Conservation (phyloP, 2,329 filamentous ascomycete species). For the Ustilaginoidea virens region DNA sequence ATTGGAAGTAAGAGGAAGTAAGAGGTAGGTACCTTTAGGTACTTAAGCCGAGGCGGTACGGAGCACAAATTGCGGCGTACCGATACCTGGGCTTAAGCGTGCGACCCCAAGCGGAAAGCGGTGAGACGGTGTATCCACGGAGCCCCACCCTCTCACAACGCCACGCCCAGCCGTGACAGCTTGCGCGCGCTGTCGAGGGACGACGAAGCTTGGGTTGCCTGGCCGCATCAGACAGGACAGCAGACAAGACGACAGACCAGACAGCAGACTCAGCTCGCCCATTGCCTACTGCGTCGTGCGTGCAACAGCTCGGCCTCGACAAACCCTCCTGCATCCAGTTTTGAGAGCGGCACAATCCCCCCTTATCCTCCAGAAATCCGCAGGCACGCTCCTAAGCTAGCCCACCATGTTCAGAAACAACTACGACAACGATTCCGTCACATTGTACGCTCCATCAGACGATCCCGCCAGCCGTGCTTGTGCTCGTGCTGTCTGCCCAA, state of each 20-base stretch:
- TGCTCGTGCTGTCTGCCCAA: neutral
- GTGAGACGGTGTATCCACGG: conserved; percentile 7
- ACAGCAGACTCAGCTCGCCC: no score
- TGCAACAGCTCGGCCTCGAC: conserved; percentile 3
- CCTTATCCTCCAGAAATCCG: conserved; percentile 1
- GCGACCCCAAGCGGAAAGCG: no score
- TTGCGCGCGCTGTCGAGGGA: conserved; percentile 5
- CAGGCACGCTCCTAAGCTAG: conserved; percentile 4
- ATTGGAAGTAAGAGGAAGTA: no score
- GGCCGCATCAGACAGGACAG: conserved; percentile 4
- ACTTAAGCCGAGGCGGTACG: no score
- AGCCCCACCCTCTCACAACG: neutral
- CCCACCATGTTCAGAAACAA: conserved; percentile 95
- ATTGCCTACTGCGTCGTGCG: no score
- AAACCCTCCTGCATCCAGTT: conserved; percentile 8
- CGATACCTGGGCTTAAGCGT: no score
- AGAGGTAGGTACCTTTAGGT: no score
- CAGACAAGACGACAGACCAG: no score
- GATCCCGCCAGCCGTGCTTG: neutral
- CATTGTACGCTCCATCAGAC: conserved; percentile 55
- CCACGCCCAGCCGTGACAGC: conserved; percentile 2
- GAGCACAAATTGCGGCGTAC: no score
- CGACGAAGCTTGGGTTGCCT: conserved; percentile 12
- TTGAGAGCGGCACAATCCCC: no score
- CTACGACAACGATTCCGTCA: conserved; percentile 99